These are phyloP conservation scores for Alnus rubra DNA, from an alignment of 306 rosid species.

Conservation along the genomic window DNA sequence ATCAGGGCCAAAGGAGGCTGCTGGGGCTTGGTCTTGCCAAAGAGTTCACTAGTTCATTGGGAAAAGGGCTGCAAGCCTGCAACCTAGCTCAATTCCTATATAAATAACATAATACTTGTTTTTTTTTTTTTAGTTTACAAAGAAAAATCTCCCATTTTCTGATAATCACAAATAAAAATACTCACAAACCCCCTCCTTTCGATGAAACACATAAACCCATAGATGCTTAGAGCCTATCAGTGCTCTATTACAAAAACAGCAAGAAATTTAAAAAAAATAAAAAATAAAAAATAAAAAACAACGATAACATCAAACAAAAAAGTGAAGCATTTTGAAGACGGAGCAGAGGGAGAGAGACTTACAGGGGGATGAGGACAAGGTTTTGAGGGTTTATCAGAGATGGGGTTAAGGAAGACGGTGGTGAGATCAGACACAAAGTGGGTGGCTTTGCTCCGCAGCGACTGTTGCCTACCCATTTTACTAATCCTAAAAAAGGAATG, in stretches of 20 bases:
- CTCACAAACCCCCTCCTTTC: background rate
- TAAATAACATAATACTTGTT: background rate
- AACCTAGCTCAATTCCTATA: background rate
- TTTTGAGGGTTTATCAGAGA: constrained; percentile 70
- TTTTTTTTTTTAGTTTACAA: background rate
- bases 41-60: background rate
- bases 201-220: background rate
- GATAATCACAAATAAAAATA: background rate
- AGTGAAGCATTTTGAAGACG: background rate
- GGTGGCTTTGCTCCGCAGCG: constrained; percentile 74
- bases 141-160: background rate
- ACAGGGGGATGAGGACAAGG: constrained; percentile 38
- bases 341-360: constrained; percentile 35
- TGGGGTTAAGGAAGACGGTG: constrained; percentile 82
- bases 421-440: constrained; percentile 81
- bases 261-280: no score
- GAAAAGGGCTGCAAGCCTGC: background rate
- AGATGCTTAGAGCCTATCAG: background rate
- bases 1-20: background rate
- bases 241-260: background rate
- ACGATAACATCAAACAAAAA: background rate
- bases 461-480: constrained; percentile 73
- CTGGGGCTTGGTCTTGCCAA: background rate
- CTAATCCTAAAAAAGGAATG: background rate
- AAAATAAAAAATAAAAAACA: background rate